phyloP scores from a whole-genome alignment of 2,329 filamentous ascomycete genomes.

The Parastagonospora avenae region DNA sequence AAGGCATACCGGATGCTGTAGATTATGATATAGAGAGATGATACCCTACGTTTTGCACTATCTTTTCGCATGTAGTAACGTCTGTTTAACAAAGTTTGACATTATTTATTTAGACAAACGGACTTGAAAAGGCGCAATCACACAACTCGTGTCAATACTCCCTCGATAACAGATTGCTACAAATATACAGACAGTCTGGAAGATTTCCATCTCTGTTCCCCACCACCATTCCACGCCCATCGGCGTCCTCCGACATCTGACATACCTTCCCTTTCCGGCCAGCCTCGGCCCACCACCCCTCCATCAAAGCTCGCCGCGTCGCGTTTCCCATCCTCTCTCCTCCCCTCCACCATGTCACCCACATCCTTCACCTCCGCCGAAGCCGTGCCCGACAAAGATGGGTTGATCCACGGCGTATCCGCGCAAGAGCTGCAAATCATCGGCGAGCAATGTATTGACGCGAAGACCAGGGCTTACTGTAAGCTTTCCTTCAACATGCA shows the following conservation, averaged over 20 bases:
- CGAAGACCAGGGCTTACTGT: slow-evolving; percentile 84
- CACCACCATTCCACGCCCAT: background rate
- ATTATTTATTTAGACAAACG: no score
- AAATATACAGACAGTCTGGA: no score
- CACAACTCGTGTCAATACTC: no score
- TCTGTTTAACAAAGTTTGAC: no score
- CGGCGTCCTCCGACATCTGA: slow-evolving; percentile 16
- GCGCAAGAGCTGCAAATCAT: slow-evolving; percentile 68
- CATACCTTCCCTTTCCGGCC: slow-evolving; percentile 19
- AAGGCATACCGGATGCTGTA: no score
- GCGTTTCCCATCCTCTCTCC: slow-evolving; percentile 16
- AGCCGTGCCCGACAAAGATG: slow-evolving; percentile 43
- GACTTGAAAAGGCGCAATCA: no score
- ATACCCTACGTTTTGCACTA: no score
- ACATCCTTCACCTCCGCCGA: slow-evolving; percentile 36
- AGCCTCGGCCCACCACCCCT: slow-evolving; percentile 14
- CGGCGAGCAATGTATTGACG: slow-evolving; percentile 66
- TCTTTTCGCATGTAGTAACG: no score
- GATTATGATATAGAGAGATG: no score
- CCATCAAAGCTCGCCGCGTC: slow-evolving; percentile 20
- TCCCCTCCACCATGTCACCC: slow-evolving; percentile 42
- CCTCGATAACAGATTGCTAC: no score
- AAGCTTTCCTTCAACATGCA: slow-evolving; percentile 27
- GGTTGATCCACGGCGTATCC: slow-evolving; percentile 60
- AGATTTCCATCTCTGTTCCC: no score